These are phyloP conservation scores for Globisporangium mamillatum DNA, from an alignment of 352 stramenopile genomes.

Conservation along the genomic window DNA sequence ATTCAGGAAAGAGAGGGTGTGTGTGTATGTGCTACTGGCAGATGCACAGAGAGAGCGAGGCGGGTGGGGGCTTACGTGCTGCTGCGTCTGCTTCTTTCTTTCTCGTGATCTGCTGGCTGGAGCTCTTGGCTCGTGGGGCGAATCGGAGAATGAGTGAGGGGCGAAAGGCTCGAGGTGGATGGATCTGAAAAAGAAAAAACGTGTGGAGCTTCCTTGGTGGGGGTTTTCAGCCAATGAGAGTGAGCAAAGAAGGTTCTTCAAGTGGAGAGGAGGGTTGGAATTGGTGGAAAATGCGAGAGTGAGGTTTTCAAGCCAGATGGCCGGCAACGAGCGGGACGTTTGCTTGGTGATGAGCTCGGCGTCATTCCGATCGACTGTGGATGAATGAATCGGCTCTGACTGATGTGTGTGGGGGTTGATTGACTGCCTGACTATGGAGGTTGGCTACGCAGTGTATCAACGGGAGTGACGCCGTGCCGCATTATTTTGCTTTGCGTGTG, in stretches of 20 bases:
- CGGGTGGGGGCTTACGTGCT: neutral
- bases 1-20: neutral
- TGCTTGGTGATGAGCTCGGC: neutral
- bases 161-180: neutral
- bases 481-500: too few relatives aligned
- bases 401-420: neutral
- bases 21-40: neutral
- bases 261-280: neutral
- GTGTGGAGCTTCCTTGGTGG: slow-evolving; percentile 10
- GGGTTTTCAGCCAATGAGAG: neutral
- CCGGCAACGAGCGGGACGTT: neutral
- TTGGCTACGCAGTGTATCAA: too few relatives aligned
- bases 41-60: neutral
- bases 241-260: neutral
- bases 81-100: neutral
- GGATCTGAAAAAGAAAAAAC: slow-evolving; percentile 4
- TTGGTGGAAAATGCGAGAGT: neutral
- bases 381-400: neutral
- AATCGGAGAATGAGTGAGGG: slow-evolving; percentile 8
- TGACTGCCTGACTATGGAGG: too few relatives aligned
- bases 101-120: neutral
- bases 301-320: neutral
- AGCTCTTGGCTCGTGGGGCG: neutral
- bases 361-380: neutral
- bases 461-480: too few relatives aligned